Base-by-base conservation (phyloP, 179 eudicot genomes). In the Patellifolia procumbens region DNA sequence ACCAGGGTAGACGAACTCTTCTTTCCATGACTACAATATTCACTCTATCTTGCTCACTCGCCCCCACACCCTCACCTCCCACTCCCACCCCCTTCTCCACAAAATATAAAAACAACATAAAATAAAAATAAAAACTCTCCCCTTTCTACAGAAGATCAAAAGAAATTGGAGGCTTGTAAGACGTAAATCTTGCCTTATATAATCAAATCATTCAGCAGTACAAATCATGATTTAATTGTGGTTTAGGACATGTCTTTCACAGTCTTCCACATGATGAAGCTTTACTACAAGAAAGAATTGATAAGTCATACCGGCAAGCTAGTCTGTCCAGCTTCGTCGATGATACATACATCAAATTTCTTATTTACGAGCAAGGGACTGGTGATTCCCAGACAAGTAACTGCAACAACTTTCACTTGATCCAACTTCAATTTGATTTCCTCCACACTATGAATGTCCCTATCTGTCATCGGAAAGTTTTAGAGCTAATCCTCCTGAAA, bases 321-420 rank as follows among this genome's bases (percentile, higher is more conserved):
- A 74, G 86, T 94, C 75, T 96, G 99, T 72, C 99, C 99, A 84
- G 99, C 98, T 88, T 96, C 99, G 53, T 96, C 99, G 87, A 94
- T 92, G 75, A 96, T 94, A 89, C 99, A 91, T 42, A 94, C 87
- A 85, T 94, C 98, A 86, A 94, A 96, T 87, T 83, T 90, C 82
- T 85, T 91, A 67, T 89, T 87, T 68, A 85, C 84, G 80, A 94
- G 97, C 89, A 96, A 89, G 60, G 99, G 99, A 80, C 96, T 90
- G 65, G 87, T 87, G 81, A 94, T 87, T 63, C 99, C 98, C 72
- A 96, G 86, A 85, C 99, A 96, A 66, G 99, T 94, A 77, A 91
- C 97, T 70, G 90, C 98, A 81, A 94, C 91, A 74, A 91, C 97
- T 87, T 87, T 92, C 69, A 84, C 80, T 72, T 88, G 83, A 65